phyloP scores from a whole-genome alignment of 768 basidiomycete species.

The Hirschioporus abietinus region DNA sequence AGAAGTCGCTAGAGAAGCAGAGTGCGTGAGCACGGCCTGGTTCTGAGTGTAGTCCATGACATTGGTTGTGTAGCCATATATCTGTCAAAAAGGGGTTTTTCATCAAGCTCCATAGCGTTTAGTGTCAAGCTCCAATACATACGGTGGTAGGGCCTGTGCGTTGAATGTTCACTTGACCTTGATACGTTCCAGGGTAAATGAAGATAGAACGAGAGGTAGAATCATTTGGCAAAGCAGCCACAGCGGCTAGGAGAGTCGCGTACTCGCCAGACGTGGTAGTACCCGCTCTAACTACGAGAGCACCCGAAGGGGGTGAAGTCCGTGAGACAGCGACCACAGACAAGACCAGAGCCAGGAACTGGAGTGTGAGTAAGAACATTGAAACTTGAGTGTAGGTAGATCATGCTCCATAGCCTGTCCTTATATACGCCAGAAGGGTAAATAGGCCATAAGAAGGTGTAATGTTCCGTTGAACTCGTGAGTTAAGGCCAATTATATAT shows the following conservation, averaged over 20 bases:
- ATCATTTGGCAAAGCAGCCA: constrained; percentile 38
- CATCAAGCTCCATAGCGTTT: no score
- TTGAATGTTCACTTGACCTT: constrained; percentile 39
- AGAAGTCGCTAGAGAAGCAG: constrained; percentile 20
- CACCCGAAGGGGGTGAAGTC: constrained; percentile 38
- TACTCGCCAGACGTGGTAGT: constrained; percentile 37
- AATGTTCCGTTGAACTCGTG: neutral
- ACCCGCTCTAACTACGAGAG: constrained; percentile 36
- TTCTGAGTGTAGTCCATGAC: constrained; percentile 11
- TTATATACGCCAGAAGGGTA: neutral
- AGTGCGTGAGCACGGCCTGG: constrained; percentile 14
- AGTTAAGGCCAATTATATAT: neutral
- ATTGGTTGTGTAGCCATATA: constrained; percentile 19
- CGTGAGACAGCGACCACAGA: constrained; percentile 27
- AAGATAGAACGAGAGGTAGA: constrained; percentile 35
- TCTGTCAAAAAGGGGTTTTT: constrained; percentile 8
- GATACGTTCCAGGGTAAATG: constrained; percentile 43
- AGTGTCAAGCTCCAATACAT: neutral
- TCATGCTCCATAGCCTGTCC: neutral
- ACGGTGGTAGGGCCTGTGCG: constrained; percentile 40
- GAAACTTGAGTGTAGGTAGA: neutral
- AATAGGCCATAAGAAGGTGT: neutral
- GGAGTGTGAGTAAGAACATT: neutral
- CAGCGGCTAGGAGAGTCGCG: constrained; percentile 33
- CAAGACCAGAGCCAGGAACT: neutral